A percentile compares a stretch with the other conserved stretches of the same genome.
phyloP scores from a whole-genome alignment of 2,329 filamentous ascomycete species.

The Aspergillus fumigatus region DNA sequence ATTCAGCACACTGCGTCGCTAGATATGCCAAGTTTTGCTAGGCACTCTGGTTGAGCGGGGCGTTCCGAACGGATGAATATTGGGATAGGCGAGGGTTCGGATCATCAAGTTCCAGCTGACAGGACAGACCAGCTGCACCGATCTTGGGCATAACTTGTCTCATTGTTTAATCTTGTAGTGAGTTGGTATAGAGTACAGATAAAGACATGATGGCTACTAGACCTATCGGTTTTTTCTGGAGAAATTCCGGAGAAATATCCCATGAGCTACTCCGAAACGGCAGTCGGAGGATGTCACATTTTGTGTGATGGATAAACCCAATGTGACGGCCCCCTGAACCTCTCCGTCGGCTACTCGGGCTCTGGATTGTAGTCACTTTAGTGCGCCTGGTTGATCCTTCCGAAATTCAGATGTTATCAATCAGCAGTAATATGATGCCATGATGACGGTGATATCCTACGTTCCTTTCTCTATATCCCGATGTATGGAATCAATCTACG shows the following conservation, averaged over 20 bases:
- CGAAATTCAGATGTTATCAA: neutral
- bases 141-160: no score
- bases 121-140: no score
- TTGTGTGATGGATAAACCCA: no score
- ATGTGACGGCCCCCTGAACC: neutral
- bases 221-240: no score
- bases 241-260: no score
- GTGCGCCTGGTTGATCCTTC: neutral
- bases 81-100: neutral
- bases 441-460: neutral
- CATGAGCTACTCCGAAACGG: no score
- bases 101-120: no score
- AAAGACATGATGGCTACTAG: no score
- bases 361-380: neutral
- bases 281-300: neutral
- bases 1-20: neutral
- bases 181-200: no score
- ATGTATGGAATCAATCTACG: no score
- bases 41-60: neutral
- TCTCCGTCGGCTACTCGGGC: neutral
- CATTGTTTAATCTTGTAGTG: no score
- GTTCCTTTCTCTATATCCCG: neutral
- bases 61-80: neutral
- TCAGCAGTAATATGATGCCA: neutral
- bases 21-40: neutral